phyloP scores from a whole-genome alignment of 2,329 filamentous ascomycete species.

The Exophiala xenobiotica region DNA sequence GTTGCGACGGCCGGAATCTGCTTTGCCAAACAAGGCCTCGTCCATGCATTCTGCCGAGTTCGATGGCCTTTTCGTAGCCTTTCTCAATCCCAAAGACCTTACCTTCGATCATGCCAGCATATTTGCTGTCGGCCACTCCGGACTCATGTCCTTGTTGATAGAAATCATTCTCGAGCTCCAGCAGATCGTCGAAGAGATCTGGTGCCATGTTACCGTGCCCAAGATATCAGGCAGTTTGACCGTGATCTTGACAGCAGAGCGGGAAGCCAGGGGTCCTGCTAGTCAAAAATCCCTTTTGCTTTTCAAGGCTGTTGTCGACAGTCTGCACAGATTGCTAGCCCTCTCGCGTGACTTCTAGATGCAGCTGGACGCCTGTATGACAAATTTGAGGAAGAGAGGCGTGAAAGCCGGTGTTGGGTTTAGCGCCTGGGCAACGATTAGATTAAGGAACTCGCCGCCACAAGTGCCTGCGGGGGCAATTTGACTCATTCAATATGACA shows the following conservation, averaged over 20 bases:
- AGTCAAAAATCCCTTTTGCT: no score
- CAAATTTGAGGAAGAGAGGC: not conserved
- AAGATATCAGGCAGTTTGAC: no score
- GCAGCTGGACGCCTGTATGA: no score
- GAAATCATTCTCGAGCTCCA: conserved; percentile 65
- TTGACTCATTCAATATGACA: conserved; percentile 6
- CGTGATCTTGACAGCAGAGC: not conserved
- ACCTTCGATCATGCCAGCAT: conserved; percentile 81
- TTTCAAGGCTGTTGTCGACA: no score
- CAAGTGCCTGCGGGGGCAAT: conserved; percentile 7
- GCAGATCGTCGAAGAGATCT: conserved; percentile 57
- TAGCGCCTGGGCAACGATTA: not conserved
- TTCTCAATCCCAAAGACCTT: conserved; percentile 87
- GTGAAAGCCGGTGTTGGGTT: not conserved
- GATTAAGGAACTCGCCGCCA: no score
- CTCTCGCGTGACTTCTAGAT: no score
- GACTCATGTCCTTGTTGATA: conserved; percentile 79
- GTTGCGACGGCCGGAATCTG: conserved; percentile 48
- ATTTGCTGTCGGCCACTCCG: conserved; percentile 71
- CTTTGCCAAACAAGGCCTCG: conserved; percentile 81
- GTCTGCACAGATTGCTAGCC: no score
- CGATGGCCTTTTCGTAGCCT: conserved; percentile 87
- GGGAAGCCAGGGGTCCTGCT: no score
- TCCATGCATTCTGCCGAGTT: conserved; percentile 75
- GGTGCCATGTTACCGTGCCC: conserved; percentile 43